Base-by-base conservation (phyloP, 2,329 filamentous ascomycete genomes). In the Lecanicillium sp. region DNA sequence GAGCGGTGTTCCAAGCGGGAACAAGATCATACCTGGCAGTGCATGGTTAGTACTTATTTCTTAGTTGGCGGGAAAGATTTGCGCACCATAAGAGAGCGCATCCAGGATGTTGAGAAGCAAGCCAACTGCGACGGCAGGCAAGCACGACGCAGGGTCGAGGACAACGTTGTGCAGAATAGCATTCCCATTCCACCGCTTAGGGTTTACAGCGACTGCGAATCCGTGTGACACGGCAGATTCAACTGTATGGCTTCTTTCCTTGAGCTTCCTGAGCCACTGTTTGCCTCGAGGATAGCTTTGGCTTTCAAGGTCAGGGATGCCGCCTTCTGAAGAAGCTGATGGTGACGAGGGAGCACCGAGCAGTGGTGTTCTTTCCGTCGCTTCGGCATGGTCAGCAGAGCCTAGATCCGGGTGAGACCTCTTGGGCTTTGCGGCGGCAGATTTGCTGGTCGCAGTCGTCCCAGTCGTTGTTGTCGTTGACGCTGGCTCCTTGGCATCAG, bases 71-170 rank as follows among this genome's bases (percentile, higher is more conserved):
- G 35, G 4, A 11, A 36, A 13, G 12, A 15, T 31, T n/a, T n/a
- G 54, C 66, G 58, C 63, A 74, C 85, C 92, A 54, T 98, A 98
- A 3, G 90, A 97, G 29, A 98, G 65, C 5, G 89, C 92, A 66
- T 98, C 92, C 15, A 98, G 69, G 33, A 98, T 83, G 50, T 98
- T 98, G 14, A 98, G 74, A 2, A 98, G 69, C 18, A 95, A 64
- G 0, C 92, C 92, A 1, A 98, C 77, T 48, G 94, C 74, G 1
- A 97, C 90, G 3, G 90, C 84, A 2, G 92, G 92, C 13, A 96
- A 58, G 48, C 82, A 84, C 34, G 77, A 78, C 14, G 77, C 65
- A 1, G 88, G 87, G 29, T 78, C 70, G 10, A 87, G 59, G 3
- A 94, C 60, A 1, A 70, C 72, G 32, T 74, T 72, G 29, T 76